Conservation (phyloP, 2,329 filamentous ascomycete genomes). For the Rhynchosporium agropyri region DNA sequence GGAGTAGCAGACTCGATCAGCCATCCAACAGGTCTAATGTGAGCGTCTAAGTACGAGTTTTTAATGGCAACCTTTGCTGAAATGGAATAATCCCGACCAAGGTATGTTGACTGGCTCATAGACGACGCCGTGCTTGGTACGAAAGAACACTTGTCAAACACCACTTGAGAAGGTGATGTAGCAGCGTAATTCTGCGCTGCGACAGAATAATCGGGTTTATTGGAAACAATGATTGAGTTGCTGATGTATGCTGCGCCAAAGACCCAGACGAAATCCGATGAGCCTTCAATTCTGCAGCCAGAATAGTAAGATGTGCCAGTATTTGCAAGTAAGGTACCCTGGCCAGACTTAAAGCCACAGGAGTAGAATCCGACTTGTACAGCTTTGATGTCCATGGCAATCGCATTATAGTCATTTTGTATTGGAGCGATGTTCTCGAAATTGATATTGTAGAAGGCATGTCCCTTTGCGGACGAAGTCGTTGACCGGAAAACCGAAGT, state of each 20-base stretch:
- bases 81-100: slow-evolving; percentile 54
- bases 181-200: slow-evolving; percentile 14
- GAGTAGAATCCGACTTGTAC: slow-evolving; percentile 20
- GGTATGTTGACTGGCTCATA: slow-evolving; percentile 47
- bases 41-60: slow-evolving; percentile 48
- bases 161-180: slow-evolving; percentile 44
- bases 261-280: slow-evolving; percentile 18
- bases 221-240: slow-evolving; percentile 19
- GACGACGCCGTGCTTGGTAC: slow-evolving; percentile 47
- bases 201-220: slow-evolving; percentile 12
- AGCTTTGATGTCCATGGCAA: slow-evolving; percentile 22
- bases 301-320: slow-evolving; percentile 17
- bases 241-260: slow-evolving; percentile 18
- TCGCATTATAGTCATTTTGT: slow-evolving; percentile 9
- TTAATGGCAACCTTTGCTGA: slow-evolving; percentile 54
- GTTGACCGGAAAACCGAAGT: slow-evolving; percentile 15
- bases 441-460: slow-evolving; percentile 21
- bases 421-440: slow-evolving; percentile 19
- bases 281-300: slow-evolving; percentile 18
- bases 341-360: slow-evolving; percentile 19
- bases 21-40: slow-evolving; percentile 56
- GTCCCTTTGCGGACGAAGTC: slow-evolving; percentile 13
- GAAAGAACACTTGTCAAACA: slow-evolving; percentile 55
- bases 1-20: slow-evolving; percentile 34
- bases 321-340: slow-evolving; percentile 17